Base-by-base conservation (phyloP, 75 land plant genomes). In the Pinus albicaulis region DNA sequence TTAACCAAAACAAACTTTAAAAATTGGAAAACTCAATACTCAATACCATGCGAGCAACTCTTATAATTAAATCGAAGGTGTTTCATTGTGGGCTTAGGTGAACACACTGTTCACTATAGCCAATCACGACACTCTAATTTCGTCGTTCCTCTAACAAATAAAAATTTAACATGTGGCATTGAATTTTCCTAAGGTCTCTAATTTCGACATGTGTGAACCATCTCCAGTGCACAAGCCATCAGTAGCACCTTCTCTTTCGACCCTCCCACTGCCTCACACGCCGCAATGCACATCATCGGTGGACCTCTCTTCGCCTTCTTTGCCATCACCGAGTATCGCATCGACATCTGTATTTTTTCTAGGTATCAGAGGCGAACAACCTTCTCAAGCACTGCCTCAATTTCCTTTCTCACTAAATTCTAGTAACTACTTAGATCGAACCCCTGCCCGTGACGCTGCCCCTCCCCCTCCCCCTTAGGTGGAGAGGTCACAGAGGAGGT, bases 141-240 rank as follows among this genome's bases (percentile, higher is more conserved):
- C n/a, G n/a, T n/a, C n/a, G n/a, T n/a, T n/a, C n/a, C n/a, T n/a
- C n/a, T n/a, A n/a, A n/a, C n/a, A n/a, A n/a, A n/a, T n/a, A n/a
- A n/a, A n/a, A n/a, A n/a, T n/a, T n/a, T n/a, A n/a, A n/a, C n/a
- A n/a, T n/a, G n/a, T n/a, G n/a, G n/a, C n/a, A n/a, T n/a, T n/a
- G n/a, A n/a, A n/a, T n/a, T n/a, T n/a, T n/a, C n/a, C n/a, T n/a
- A n/a, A n/a, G n/a, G n/a, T n/a, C n/a, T n/a, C n/a, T n/a, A n/a
- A n/a, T n/a, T n/a, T n/a, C n/a, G n/a, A n/a, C n/a, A n/a, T n/a
- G 91, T 83, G 72, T 91, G 93, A 41, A 88, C 82, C 95, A 92
- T 92, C 79, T 90, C 95, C 25, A 92, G 84, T 25, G 95, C 92
- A 52, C 85, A 81, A 62, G 95, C 95, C 19, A 86, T 82, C 44